A percentile compares a stretch with the other conserved stretches of the same genome.
Conservation (phyloP, 2,329 filamentous ascomycete species). For the Trichophyton schoenleinii region DNA sequence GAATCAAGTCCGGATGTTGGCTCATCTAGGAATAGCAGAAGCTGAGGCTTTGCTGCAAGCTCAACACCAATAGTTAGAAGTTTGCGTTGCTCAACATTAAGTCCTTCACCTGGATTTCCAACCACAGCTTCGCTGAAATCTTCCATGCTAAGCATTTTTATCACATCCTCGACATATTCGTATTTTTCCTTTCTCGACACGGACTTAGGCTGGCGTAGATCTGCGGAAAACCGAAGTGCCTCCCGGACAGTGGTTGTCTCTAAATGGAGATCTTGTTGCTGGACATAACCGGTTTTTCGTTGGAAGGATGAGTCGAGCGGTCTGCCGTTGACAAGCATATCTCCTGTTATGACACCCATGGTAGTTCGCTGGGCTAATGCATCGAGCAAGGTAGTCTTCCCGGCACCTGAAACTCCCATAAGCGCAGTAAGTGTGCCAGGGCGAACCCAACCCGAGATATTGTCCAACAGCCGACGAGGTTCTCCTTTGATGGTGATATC, state of each 20-base stretch:
- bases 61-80: constrained; percentile 87
- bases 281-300: constrained; percentile 54
- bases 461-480: constrained; percentile 40
- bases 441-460: constrained; percentile 44
- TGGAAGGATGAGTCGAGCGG: constrained; percentile 47
- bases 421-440: constrained; percentile 44
- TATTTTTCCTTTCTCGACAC: constrained; percentile 62
- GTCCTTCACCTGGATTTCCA: constrained; percentile 68
- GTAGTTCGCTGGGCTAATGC: constrained; percentile 46
- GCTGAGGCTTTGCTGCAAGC: constrained; percentile 72
- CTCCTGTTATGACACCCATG: constrained; percentile 52
- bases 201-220: constrained; percentile 68
- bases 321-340: constrained; percentile 53
- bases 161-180: constrained; percentile 75
- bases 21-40: constrained; percentile 82
- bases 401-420: constrained; percentile 52
- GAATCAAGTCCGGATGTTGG: constrained; percentile 84
- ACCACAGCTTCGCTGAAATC: constrained; percentile 80
- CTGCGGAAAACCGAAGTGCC: constrained; percentile 69
- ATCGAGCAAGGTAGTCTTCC: constrained; percentile 51
- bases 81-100: constrained; percentile 51
- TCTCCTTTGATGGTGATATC: constrained; percentile 42
- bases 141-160: constrained; percentile 75
- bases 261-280: constrained; percentile 65
- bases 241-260: constrained; percentile 76